phyloP scores from a whole-genome alignment of 805 yeast species.

The Spencermartinsiella europaea region DNA sequence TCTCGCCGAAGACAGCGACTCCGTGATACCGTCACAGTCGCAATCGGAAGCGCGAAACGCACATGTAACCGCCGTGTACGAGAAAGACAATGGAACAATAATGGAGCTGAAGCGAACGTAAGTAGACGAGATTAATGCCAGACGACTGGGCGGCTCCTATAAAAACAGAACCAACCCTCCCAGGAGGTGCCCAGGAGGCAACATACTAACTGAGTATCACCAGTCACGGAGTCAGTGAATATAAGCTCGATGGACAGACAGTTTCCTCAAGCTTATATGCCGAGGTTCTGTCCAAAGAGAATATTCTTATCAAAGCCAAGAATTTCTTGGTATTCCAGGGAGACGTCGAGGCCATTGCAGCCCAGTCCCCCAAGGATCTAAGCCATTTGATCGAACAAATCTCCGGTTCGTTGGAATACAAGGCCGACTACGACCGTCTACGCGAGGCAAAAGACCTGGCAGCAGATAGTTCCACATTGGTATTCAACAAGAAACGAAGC shows the following conservation, averaged over 20 bases:
- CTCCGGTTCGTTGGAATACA: slow-evolving; percentile 70
- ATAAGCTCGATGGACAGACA: slow-evolving; percentile 53
- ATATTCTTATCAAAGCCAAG: slow-evolving; percentile 80
- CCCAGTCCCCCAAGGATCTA: slow-evolving; percentile 74
- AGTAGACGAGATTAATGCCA: too few species aligned
- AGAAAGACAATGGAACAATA: slow-evolving; percentile 51
- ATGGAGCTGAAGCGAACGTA: slow-evolving; percentile 55
- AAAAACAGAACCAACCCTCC: background rate
- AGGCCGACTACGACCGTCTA: slow-evolving; percentile 60
- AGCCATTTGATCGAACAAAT: slow-evolving; percentile 72
- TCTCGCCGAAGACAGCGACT: slow-evolving; percentile 25
- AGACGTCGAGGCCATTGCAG: slow-evolving; percentile 89
- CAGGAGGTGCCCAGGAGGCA: too few species aligned
- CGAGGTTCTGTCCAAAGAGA: slow-evolving; percentile 62
- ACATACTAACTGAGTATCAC: too few species aligned
- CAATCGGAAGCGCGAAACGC: slow-evolving; percentile 48
- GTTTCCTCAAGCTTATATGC: slow-evolving; percentile 65
- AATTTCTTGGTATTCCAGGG: slow-evolving; percentile 96
- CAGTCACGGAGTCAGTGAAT: slow-evolving; percentile 57
- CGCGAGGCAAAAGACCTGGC: slow-evolving; percentile 51
- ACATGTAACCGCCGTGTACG: slow-evolving; percentile 73
- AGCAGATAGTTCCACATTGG: slow-evolving; percentile 41
- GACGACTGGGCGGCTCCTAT: background rate
- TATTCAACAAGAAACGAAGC: slow-evolving; percentile 64
- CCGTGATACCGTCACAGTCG: slow-evolving; percentile 20